Conservation (phyloP, 306 rosid species). For the Fragaria ananassa region DNA sequence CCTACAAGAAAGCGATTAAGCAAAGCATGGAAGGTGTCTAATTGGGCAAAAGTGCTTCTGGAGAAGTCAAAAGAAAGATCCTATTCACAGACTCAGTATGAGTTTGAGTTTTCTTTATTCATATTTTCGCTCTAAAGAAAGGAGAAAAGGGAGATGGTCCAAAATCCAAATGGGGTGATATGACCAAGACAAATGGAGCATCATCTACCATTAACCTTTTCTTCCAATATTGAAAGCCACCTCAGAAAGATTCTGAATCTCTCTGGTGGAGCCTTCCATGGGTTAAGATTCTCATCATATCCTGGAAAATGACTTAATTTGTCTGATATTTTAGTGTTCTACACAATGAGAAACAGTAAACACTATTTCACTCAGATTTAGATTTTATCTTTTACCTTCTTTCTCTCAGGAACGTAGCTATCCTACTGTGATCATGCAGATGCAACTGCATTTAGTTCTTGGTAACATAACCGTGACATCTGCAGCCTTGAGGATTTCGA, state of each 20-base stretch:
- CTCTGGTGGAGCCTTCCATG: conserved; percentile 3
- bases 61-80: background rate
- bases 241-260: conserved; percentile 24
- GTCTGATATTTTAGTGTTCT: background rate
- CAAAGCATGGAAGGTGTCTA: background rate
- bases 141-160: background rate
- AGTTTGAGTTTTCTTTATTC: background rate
- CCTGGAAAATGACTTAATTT: background rate
- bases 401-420: background rate
- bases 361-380: background rate
- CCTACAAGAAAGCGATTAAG: background rate
- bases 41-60: background rate
- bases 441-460: conserved; percentile 53
- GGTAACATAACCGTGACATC: conserved; percentile 22
- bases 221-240: background rate
- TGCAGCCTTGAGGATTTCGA: conserved; percentile 16
- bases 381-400: background rate
- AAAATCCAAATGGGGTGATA: conserved; percentile 8
- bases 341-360: background rate
- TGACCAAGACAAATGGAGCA: conserved; percentile 13
- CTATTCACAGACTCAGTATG: background rate
- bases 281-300: conserved; percentile 7
- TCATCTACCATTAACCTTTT: background rate
- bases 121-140: background rate
- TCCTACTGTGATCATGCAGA: background rate